These are phyloP conservation scores for Tuber melanosporum DNA, from an alignment of 495 filamentous ascomycete species.

Conservation along the genomic window DNA sequence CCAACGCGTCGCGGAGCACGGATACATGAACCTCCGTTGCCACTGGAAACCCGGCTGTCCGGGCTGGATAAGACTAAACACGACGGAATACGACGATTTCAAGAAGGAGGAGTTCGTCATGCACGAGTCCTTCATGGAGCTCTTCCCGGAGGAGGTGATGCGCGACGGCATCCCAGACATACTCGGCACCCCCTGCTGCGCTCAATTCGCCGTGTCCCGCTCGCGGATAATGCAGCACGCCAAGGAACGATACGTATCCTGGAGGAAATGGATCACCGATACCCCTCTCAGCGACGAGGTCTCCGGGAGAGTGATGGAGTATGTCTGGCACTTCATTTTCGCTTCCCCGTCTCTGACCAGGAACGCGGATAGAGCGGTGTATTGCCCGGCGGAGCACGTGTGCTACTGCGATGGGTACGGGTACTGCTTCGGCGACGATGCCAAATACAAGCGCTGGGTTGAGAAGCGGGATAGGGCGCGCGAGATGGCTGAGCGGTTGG, in stretches of 20 bases:
- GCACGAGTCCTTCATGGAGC: conserved; percentile 50
- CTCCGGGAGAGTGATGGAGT: conserved; percentile 63
- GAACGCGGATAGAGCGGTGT: conserved; percentile 48
- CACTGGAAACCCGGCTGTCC: conserved; percentile 58
- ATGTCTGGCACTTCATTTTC: conserved; percentile 65
- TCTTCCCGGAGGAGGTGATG: conserved; percentile 51
- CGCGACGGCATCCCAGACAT: conserved; percentile 43
- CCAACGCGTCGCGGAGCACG: conserved; percentile 42
- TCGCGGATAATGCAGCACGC: conserved; percentile 50
- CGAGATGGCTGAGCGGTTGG: conserved; percentile 48
- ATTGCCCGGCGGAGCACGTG: conserved; percentile 59
- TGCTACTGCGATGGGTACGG: conserved; percentile 77
- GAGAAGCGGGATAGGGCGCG: conserved; percentile 44
- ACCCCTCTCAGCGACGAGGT: conserved; percentile 54
- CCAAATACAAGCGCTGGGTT: conserved; percentile 50
- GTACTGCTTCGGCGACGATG: conserved; percentile 63
- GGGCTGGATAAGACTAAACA: conserved; percentile 53
- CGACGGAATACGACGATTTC: conserved; percentile 28
- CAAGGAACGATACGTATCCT: conserved; percentile 51
- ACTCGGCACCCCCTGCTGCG: conserved; percentile 58
- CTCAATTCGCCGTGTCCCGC: conserved; percentile 61
- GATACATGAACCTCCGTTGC: conserved; percentile 63
- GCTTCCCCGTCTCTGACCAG: conserved; percentile 45
- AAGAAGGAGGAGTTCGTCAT: conserved; percentile 32
- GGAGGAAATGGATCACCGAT: conserved; percentile 55